These are phyloP conservation scores for Lactifluus hygrophoroides DNA, from an alignment of 768 basidiomycete species.

Conservation along the genomic window DNA sequence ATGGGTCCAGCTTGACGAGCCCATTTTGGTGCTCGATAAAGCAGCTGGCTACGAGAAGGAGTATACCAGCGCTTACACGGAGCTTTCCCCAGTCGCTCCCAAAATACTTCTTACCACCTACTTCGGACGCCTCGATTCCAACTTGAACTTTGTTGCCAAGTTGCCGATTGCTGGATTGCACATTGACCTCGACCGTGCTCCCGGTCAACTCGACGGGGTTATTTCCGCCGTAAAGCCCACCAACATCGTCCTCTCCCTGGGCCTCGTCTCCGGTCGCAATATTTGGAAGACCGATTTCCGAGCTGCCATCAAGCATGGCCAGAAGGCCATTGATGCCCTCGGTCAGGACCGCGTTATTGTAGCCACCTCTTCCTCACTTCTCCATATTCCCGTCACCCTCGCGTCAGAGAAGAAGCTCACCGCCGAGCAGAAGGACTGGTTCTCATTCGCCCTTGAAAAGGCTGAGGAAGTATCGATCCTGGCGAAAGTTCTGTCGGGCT, in stretches of 20 bases:
- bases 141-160: conserved; percentile 80
- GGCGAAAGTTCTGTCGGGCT: conserved; percentile 77
- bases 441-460: conserved; percentile 97
- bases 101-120: conserved; percentile 94
- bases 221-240: conserved; percentile 79
- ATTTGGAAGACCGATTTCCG: conserved; percentile 98
- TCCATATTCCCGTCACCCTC: conserved; percentile 96
- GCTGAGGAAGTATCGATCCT: conserved; percentile 82
- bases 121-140: conserved; percentile 92
- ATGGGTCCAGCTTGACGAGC: conserved; percentile 96
- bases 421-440: conserved; percentile 89
- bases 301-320: conserved; percentile 69
- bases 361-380: conserved; percentile 94
- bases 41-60: conserved; percentile 70
- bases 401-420: conserved; percentile 88
- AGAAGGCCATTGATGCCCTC: conserved; percentile 77
- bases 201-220: conserved; percentile 78
- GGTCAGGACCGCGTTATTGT: conserved; percentile 85
- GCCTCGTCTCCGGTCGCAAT: conserved; percentile 96
- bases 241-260: conserved; percentile 76
- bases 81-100: conserved; percentile 74
- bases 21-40: conserved; percentile 86
- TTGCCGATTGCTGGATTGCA: conserved; percentile 92
- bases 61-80: conserved; percentile 71
- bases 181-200: conserved; percentile 93